These are phyloP conservation scores for Aciculoconidium aculeatum DNA, from an alignment of 805 yeast species.

Conservation along the genomic window DNA sequence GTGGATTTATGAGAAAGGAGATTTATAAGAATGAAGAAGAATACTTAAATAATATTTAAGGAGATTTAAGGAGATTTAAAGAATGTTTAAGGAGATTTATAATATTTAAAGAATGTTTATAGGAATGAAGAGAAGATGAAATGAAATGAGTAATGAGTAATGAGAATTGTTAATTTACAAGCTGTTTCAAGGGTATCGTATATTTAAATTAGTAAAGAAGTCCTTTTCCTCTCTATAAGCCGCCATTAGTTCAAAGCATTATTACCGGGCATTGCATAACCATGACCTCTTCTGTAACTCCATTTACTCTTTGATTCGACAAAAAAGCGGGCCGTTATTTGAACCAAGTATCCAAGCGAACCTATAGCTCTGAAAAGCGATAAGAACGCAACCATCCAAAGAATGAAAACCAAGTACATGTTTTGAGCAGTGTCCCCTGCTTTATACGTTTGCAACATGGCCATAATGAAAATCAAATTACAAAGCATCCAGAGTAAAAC, in stretches of 20 bases:
- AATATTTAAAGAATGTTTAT: no score
- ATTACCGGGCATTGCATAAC: slow-evolving; percentile 29
- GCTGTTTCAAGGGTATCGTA: no score
- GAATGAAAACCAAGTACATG: slow-evolving; percentile 72
- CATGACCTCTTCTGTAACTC: slow-evolving; percentile 31
- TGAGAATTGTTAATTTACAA: no score
- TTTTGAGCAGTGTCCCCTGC: slow-evolving; percentile 56
- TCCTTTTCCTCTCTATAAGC: no score
- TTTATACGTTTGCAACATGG: slow-evolving; percentile 76
- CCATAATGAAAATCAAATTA: slow-evolving; percentile 77
- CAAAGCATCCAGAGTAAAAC: slow-evolving; percentile 92
- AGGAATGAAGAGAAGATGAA: no score
- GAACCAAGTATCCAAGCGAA: slow-evolving; percentile 61
- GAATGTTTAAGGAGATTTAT: no score
- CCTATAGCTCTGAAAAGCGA: slow-evolving; percentile 82
- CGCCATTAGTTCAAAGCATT: slow-evolving; percentile 31
- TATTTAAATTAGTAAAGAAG: no score
- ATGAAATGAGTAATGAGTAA: no score
- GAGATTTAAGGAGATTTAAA: no score
- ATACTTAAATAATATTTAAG: no score
- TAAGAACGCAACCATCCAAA: slow-evolving; percentile 89
- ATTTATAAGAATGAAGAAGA: no score
- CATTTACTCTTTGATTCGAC: slow-evolving; percentile 37
- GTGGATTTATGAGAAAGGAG: no score
- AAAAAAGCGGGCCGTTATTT: slow-evolving; percentile 28